Conservation (phyloP, 495 filamentous ascomycete genomes). For the Penicillium bialowiezense region DNA sequence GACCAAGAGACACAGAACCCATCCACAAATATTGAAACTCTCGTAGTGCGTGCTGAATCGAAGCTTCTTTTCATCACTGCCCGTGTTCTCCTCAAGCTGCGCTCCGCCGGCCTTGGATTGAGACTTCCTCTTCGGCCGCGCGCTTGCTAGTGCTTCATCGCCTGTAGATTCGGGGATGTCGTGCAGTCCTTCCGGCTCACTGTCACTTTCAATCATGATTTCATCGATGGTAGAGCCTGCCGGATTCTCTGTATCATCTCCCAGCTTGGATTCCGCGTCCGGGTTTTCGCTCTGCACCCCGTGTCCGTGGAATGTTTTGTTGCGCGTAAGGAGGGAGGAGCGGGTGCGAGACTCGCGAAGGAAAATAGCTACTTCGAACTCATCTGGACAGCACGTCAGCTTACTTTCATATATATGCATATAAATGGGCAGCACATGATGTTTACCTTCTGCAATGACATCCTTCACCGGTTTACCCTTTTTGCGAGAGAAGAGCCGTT, state of each 20-base stretch:
- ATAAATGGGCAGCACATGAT: not conserved
- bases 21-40: constrained; percentile 90
- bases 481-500: constrained; percentile 53
- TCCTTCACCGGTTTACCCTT: constrained; percentile 81
- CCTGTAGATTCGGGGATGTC: constrained; percentile 35
- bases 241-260: constrained; percentile 52
- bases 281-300: constrained; percentile 43
- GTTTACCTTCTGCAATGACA: constrained; percentile 74
- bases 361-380: constrained; percentile 93
- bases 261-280: constrained; percentile 42
- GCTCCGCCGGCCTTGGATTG: constrained; percentile 4
- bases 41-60: constrained; percentile 83
- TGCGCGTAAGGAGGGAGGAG: constrained; percentile 82
- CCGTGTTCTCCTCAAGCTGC: constrained; percentile 25
- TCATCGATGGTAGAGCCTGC: constrained; percentile 36
- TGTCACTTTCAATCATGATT: constrained; percentile 44
- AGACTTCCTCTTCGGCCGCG: constrained; percentile 5
- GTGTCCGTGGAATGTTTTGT: constrained; percentile 63
- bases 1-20: constrained; percentile 85
- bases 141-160: constrained; percentile 1
- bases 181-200: constrained; percentile 32
- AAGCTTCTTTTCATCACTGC: constrained; percentile 79
- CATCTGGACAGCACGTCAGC: constrained; percentile 55
- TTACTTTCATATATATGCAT: no score
- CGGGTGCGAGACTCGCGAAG: constrained; percentile 83